phyloP scores from a whole-genome alignment of 2,329 filamentous ascomycete species.

The Erysiphe pulchra region DNA sequence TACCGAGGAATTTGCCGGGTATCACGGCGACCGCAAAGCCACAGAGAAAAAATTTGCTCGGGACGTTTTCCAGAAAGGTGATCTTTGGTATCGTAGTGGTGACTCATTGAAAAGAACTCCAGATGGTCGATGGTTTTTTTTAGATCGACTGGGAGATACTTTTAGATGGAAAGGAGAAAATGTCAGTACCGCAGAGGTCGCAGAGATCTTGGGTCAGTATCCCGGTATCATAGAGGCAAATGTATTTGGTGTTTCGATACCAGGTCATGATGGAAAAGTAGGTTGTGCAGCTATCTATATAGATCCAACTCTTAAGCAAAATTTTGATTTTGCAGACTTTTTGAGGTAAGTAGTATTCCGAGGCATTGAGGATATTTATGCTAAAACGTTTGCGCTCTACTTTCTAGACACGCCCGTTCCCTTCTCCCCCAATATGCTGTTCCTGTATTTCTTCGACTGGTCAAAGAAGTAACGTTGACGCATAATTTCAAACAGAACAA shows the following conservation, averaged over 20 bases:
- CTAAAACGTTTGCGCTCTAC: conserved; percentile 5
- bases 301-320: conserved; percentile 19
- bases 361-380: no score
- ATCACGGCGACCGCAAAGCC: conserved; percentile 40
- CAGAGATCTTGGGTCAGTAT: conserved; percentile 32
- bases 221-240: conserved; percentile 37
- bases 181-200: conserved; percentile 40
- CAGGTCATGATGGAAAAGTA: conserved; percentile 40
- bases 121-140: conserved; percentile 44
- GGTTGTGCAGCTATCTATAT: conserved; percentile 40
- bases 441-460: conserved; percentile 43
- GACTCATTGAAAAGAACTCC: conserved; percentile 34
- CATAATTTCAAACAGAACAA: conserved; percentile 70
- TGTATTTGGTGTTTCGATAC: conserved; percentile 41
- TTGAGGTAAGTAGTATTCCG: conserved; percentile 18
- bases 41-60: conserved; percentile 38
- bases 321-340: conserved; percentile 33
- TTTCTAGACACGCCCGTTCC: conserved; percentile 21
- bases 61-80: conserved; percentile 39
- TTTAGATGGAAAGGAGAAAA: conserved; percentile 54
- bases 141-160: conserved; percentile 46
- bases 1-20: conserved; percentile 35
- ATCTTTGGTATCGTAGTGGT: conserved; percentile 41
- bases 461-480: conserved; percentile 30
- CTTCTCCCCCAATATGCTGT: conserved; percentile 49